These are phyloP conservation scores for Volutella citrinella DNA, from an alignment of 2,329 filamentous ascomycete genomes.

Conservation along the genomic window DNA sequence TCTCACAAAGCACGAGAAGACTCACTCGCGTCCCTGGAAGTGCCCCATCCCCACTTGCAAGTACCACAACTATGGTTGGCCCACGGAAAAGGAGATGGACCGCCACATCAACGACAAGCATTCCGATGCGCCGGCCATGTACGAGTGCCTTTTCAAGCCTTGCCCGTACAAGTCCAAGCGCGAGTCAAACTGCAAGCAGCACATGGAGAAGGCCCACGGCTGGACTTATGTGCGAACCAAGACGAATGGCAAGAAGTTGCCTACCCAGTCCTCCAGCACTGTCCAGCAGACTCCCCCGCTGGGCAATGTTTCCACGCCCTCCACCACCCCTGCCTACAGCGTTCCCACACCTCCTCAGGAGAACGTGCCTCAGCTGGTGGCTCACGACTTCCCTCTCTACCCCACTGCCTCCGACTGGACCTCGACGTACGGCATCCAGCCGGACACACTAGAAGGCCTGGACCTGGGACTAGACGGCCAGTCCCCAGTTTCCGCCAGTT, in stretches of 20 bases:
- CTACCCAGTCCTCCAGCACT: constrained; percentile 44
- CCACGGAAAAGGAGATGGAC: constrained; percentile 96
- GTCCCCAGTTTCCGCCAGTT: constrained; percentile 36
- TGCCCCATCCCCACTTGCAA: constrained; percentile 81
- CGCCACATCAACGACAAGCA: constrained; percentile 97
- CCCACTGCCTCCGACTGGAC: constrained; percentile 45
- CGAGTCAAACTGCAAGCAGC: constrained; percentile 95
- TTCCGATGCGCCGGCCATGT: constrained; percentile 74
- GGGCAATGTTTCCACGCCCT: constrained; percentile 61
- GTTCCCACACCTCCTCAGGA: constrained; percentile 59
- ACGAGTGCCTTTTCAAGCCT: constrained; percentile 75
- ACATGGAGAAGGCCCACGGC: constrained; percentile 95
- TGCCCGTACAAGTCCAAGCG: constrained; percentile 95
- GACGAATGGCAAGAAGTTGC: constrained; percentile 72
- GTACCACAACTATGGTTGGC: constrained; percentile 87
- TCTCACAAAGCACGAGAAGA: constrained; percentile 97
- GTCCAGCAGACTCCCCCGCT: constrained; percentile 56
- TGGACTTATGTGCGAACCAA: constrained; percentile 92
- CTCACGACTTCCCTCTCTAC: constrained; percentile 49
- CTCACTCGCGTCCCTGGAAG: constrained; percentile 94
- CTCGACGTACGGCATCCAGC: constrained; percentile 28
- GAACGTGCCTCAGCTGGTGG: constrained; percentile 28
- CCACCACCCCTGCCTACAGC: constrained; percentile 47
- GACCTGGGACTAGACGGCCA: constrained; percentile 37
- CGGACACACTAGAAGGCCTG: constrained; percentile 38